Percentiles rank a stretch among this genome's conserved stretches.
Evolutionary conservation across 176 grass and related monocot species (phyloP).

Genomic region (Dendrocalamus sinicus): DNA sequence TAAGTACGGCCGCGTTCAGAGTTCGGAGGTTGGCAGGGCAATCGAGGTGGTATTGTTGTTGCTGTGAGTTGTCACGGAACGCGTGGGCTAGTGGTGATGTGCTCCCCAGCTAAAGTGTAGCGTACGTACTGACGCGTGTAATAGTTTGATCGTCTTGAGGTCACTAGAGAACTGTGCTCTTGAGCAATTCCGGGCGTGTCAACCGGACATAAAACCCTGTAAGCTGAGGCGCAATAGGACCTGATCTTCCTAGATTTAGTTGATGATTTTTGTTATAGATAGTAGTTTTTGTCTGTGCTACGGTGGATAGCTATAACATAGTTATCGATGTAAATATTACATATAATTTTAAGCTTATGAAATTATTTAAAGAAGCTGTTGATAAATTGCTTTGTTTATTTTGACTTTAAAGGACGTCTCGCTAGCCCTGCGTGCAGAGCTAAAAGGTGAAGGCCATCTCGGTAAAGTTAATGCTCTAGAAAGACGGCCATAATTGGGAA

Average conservation of each 20-base stretch:
- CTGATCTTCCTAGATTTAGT: too few species aligned
- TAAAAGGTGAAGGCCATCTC: not conserved
- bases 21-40: not conserved
- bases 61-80: not conserved
- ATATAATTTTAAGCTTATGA: too few species aligned
- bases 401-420: too few species aligned
- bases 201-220: not conserved
- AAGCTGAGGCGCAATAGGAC: not conserved
- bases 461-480: too few species aligned
- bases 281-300: too few species aligned
- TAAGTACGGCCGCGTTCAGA: not conserved
- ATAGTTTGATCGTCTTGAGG: not conserved
- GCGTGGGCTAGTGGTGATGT: not conserved
- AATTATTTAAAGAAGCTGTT: rapidly evolving
- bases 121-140: not conserved
- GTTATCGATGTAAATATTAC: too few species aligned
- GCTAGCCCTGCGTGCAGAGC: too few species aligned
- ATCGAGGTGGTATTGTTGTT: not conserved
- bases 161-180: not conserved
- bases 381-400: too few species aligned
- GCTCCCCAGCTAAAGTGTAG: conserved; percentile 10
- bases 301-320: too few species aligned
- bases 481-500: too few species aligned
- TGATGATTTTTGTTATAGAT: too few species aligned
- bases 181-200: not conserved